These are phyloP conservation scores for Sporisorium iseilematis-ciliati DNA, from an alignment of 1,284 basidiomycete genomes.

Conservation along the genomic window DNA sequence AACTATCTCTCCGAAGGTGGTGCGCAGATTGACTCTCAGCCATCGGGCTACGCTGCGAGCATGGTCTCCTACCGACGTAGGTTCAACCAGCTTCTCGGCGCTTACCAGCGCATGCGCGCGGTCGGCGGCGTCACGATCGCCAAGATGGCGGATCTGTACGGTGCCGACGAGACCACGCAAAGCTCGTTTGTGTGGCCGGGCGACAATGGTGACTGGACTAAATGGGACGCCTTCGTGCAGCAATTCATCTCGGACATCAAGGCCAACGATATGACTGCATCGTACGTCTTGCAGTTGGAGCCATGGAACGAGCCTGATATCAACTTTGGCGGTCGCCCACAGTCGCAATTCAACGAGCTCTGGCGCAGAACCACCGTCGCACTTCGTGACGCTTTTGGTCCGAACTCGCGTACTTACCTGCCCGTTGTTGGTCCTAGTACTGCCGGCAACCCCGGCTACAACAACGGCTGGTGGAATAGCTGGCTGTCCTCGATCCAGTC, in stretches of 20 bases:
- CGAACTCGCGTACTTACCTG: slow-evolving; percentile 3
- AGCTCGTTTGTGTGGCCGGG: slow-evolving; percentile 20
- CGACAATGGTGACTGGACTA: slow-evolving; percentile 32
- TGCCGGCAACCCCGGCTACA: slow-evolving; percentile 12
- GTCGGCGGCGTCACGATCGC: slow-evolving; percentile 22
- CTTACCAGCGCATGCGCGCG: slow-evolving; percentile 19
- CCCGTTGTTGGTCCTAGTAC: slow-evolving; percentile 25
- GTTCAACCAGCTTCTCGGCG: slow-evolving; percentile 16
- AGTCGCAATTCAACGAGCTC: slow-evolving; percentile 25
- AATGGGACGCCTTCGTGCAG: slow-evolving; percentile 28
- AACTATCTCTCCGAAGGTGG: slow-evolving; percentile 30
- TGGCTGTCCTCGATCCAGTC: slow-evolving; percentile 22
- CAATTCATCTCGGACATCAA: slow-evolving; percentile 23
- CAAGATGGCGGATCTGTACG: slow-evolving; percentile 30
- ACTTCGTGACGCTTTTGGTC: slow-evolving; percentile 15
- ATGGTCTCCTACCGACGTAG: slow-evolving; percentile 15
- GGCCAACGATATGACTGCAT: slow-evolving; percentile 18
- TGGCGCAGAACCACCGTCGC: slow-evolving; percentile 19
- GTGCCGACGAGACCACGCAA: slow-evolving; percentile 20
- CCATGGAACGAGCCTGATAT: slow-evolving; percentile 28
- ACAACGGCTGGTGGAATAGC: slow-evolving; percentile 31
- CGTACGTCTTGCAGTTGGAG: slow-evolving; percentile 22
- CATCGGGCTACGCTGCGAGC: slow-evolving; percentile 21
- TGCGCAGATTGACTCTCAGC: slow-evolving; percentile 24
- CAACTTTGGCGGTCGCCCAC: slow-evolving; percentile 19